Evolutionary conservation across 192 early-diverging fungal genomes (phyloP), one percentile per base, ranked within the genome.

Genomic region (Linnemannia hyalina): DNA sequence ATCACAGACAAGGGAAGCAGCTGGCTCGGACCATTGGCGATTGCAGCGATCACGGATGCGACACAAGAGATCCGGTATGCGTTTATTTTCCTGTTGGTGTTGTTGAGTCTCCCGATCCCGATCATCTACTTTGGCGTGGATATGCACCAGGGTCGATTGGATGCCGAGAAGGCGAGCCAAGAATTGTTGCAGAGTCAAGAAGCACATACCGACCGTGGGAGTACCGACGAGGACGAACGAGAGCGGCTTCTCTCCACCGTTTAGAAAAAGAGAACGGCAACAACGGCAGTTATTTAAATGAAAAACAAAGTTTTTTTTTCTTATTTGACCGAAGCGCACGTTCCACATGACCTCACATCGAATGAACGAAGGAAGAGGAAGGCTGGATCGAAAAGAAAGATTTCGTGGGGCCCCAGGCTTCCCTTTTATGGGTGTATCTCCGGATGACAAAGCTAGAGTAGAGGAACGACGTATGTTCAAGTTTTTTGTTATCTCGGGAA

Each of bases 1-100:
- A 86, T 92, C 42, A 94, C 93, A 8, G 94, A 95, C 84, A 93
- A 94, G 77, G 94, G 94, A 11, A 88, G 88, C 13, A 86, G 90
- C 22, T 94, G 93, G 93, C 82, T 96, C 4, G 94, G 94, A 29
- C 94, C 94, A 13, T 76, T 94, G 65, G 88, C 93, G 10, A 89
- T 93, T 23, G 94, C 89, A 6, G 87, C 88, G 29, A 94, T 95
- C 80, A 88, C 85, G 29, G 82, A 91, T 81, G 82, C 80, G 9
- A 90, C 90, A 0, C 91, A 89, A 49, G 89, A 89, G 63, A 81
- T 92, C 35, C 86, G 93, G 29, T 84, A 90, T 80, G 87, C 90
- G 10, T 92, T 91, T 77, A 44, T 88, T 40, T 93, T 92, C 68
- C 79, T 92, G 52, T 32, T 92, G 32, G 85, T 85, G 1, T 38